Conservation (phyloP, 2,329 filamentous ascomycete genomes). For the Teratosphaeria zuluensis region DNA sequence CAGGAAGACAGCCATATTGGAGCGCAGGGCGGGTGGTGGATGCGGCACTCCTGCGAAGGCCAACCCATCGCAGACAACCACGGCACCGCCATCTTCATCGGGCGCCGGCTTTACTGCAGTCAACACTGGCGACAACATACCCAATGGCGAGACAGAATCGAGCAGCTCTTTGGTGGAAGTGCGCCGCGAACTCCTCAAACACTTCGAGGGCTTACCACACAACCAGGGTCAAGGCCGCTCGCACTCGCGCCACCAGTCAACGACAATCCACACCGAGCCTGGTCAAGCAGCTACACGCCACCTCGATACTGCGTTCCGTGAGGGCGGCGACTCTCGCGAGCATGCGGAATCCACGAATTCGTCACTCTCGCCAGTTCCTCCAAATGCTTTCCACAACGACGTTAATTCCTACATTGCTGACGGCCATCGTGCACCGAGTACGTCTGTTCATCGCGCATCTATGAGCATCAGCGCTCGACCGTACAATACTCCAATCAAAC, state of each 20-base stretch:
- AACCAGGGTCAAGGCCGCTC: slow-evolving; percentile 27
- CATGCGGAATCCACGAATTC: slow-evolving; percentile 16
- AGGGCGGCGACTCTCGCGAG: slow-evolving; percentile 1
- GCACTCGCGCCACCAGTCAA: slow-evolving; percentile 16
- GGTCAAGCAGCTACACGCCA: neutral
- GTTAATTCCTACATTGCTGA: slow-evolving; percentile 14
- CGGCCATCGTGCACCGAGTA: slow-evolving; percentile 1
- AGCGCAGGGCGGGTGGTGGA: slow-evolving; percentile 43
- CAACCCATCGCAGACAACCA: slow-evolving; percentile 20
- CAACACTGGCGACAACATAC: slow-evolving; percentile 30
- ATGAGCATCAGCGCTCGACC: slow-evolving; percentile 13
- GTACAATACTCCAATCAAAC: slow-evolving; percentile 18
- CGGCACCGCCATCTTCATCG: slow-evolving; percentile 18
- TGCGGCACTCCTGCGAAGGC: slow-evolving; percentile 27
- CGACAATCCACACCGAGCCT: slow-evolving; percentile 1
- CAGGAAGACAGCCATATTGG: slow-evolving; percentile 61
- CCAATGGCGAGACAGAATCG: slow-evolving; percentile 31
- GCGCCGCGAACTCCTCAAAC: slow-evolving; percentile 51
- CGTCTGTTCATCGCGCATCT: slow-evolving; percentile 15
- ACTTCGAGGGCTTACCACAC: slow-evolving; percentile 52
- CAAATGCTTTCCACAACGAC: slow-evolving; percentile 13
- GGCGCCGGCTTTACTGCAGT: slow-evolving; percentile 47
- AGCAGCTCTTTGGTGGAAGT: slow-evolving; percentile 42
- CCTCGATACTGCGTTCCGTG: neutral
- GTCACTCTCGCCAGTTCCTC: slow-evolving; percentile 22